These are phyloP conservation scores for Gardenia jasminoides DNA, from an alignment of 257 asterid species.

Conservation along the genomic window DNA sequence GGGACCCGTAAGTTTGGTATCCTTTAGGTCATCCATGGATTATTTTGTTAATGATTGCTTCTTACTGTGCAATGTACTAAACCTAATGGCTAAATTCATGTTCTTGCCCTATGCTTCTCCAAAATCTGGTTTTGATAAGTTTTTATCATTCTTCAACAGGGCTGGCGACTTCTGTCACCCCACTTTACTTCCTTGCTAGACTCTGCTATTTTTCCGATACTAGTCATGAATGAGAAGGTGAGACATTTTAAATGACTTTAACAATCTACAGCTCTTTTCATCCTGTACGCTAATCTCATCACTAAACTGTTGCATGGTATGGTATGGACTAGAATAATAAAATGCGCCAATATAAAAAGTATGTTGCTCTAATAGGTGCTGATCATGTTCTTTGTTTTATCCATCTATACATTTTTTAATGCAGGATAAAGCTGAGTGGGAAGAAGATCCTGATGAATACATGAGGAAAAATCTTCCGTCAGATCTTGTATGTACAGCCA, in stretches of 20 bases:
- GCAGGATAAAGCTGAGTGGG: constrained; percentile 44
- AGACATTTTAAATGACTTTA: constrained; percentile 7
- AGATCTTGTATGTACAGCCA: constrained; percentile 33
- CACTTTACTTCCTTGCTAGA: constrained; percentile 39
- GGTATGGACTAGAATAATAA: constrained; percentile 1
- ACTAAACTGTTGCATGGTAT: not conserved
- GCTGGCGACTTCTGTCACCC: constrained; percentile 45
- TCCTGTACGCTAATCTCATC: not conserved
- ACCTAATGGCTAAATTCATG: not conserved
- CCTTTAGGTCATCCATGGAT: not conserved
- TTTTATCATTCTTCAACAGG: constrained; percentile 22
- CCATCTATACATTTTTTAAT: not conserved
- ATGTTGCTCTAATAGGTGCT: not conserved
- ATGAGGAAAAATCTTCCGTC: constrained; percentile 46
- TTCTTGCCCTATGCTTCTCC: constrained; percentile 9
- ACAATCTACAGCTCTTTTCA: not conserved
- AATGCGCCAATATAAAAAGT: not conserved
- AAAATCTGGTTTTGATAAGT: not conserved
- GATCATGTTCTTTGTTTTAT: not conserved
- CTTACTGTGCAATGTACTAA: not conserved
- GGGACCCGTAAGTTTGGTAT: constrained; percentile 37
- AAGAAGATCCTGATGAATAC: constrained; percentile 47
- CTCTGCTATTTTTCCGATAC: constrained; percentile 38
- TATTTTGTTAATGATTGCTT: not conserved
- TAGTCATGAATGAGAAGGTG: constrained; percentile 45